Base-by-base conservation (phyloP, 495 filamentous ascomycete species). In the Trichocladium uniseriatum region DNA sequence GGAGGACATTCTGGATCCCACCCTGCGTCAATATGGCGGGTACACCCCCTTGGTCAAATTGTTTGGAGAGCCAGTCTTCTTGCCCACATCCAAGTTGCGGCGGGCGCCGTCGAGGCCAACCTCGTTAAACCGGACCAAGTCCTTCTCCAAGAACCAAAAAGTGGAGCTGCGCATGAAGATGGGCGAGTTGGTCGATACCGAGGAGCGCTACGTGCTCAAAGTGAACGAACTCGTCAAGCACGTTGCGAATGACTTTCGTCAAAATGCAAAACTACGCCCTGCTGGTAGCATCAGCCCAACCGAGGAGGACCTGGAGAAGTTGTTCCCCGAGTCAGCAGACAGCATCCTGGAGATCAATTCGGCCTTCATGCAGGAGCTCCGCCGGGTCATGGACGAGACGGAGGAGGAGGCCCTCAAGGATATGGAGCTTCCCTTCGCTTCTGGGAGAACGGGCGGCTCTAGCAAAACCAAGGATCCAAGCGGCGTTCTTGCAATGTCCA, bases 141-240 rank as follows among this genome's bases (percentile, higher is more conserved):
- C 81, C 0, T 87, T 95, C 54, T 77, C 82, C 6, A 82, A 82
- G 58, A 80, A 82, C 38, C 87, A 95, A 58, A 90, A 94, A 59
- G 78, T 89, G 45, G 81, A 82, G 35, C 65, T 97, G 48, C 81
- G 89, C 43, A 80, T 87, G 52, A 89, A 94, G 59, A 84, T 99
- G 80, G 85, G 81, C 54, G 92, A 99, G 63, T 61, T 97, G 48
- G 77, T 94, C 21, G 87, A 94, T 57, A 99, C 92, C 0, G 92
- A 99, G 66, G 87, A 91, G 58, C 80, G 86, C 57, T 99, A 96
- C 66, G 88, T 97, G 28, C 70, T 75, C 60, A 94, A 95, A 59
- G 57, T 97, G 31, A 79, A 84, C 52, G 83, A 89, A 38, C 71
- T 98, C 39, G 81, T 94, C 37, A 80, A 85, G 44, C 79, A 79